Evolutionary conservation across 2,329 filamentous ascomycete genomes (phyloP).

Genomic region (Curvularia verruculosa): DNA sequence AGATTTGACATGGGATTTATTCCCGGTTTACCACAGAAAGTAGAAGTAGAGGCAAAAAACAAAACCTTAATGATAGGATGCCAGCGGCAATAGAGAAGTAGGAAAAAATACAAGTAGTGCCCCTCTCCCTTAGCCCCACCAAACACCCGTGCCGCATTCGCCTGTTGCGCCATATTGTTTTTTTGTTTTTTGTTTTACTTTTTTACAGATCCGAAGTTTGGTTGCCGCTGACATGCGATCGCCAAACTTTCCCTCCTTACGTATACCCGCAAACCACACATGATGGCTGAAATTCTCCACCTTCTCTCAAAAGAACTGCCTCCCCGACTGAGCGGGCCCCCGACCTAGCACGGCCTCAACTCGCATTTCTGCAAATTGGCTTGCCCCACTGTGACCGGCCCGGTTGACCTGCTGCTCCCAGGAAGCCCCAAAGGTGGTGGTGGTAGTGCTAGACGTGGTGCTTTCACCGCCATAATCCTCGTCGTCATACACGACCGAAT

Average conservation of each 20-base stretch:
- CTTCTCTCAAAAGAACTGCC: background rate
- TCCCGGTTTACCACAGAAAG: background rate
- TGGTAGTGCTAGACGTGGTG: background rate
- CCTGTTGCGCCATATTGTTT: slow-evolving; percentile 18
- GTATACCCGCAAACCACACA: background rate
- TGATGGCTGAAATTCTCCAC: slow-evolving; percentile 1
- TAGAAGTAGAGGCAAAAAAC: too few relatives aligned
- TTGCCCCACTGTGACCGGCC: slow-evolving; percentile 12
- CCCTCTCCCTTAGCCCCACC: too few relatives aligned
- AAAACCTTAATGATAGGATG: too few relatives aligned
- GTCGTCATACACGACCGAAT: slow-evolving; percentile 58
- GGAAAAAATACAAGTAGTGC: too few relatives aligned
- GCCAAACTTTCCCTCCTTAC: slow-evolving; percentile 8
- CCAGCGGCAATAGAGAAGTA: background rate
- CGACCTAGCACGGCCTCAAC: slow-evolving; percentile 39
- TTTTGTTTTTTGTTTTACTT: too few relatives aligned
- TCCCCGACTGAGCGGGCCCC: slow-evolving; percentile 28
- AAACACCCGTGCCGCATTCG: background rate
- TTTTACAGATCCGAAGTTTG: slow-evolving; percentile 4
- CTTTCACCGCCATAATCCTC: slow-evolving; percentile 43
- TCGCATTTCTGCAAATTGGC: slow-evolving; percentile 31
- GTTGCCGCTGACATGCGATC: slow-evolving; percentile 17
- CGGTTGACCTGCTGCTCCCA: slow-evolving; percentile 3
- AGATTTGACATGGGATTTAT: slow-evolving; percentile 2
- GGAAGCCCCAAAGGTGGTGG: slow-evolving; percentile 4